Percentiles rank a stretch among this genome's conserved stretches.
phyloP scores from a whole-genome alignment of 306 rosid genomes.

The Fragaria nilgerrensis region DNA sequence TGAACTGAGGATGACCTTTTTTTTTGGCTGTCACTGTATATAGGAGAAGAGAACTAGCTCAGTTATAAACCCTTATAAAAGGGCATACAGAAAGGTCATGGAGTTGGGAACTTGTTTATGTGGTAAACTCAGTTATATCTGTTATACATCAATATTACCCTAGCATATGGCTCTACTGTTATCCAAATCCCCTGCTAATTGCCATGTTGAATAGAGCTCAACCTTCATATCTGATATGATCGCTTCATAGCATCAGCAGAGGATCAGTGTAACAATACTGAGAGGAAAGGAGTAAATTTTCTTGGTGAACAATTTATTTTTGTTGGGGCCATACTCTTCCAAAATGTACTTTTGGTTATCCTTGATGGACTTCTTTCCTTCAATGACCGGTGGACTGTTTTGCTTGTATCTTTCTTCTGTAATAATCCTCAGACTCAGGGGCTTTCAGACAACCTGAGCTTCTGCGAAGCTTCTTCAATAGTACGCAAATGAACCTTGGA shows the following conservation, averaged over 20 bases:
- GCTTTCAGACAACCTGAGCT: neutral
- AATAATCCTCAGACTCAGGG: neutral
- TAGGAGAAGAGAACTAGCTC: neutral
- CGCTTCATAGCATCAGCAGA: conserved; percentile 4
- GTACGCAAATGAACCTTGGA: neutral
- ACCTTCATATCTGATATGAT: neutral
- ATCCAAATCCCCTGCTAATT: neutral
- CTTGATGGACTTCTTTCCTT: no score
- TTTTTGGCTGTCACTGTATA: neutral
- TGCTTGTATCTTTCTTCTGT: neutral
- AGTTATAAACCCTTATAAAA: no score
- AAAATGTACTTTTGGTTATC: no score
- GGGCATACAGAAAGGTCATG: neutral
- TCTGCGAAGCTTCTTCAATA: conserved; percentile 24
- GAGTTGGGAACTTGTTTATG: no score
- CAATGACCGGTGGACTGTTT: neutral
- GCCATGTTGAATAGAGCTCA: neutral
- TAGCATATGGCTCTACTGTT: neutral
- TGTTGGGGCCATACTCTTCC: no score
- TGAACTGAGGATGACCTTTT: neutral
- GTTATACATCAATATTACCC: neutral
- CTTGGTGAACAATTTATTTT: no score
- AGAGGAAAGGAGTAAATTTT: no score
- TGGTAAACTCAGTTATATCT: neutral
- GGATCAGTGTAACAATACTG: neutral